Evolutionary conservation across 2,329 filamentous ascomycete species (phyloP), one percentile per base, ranked within the genome.

Genomic region (Diaporthe ilicicola): DNA sequence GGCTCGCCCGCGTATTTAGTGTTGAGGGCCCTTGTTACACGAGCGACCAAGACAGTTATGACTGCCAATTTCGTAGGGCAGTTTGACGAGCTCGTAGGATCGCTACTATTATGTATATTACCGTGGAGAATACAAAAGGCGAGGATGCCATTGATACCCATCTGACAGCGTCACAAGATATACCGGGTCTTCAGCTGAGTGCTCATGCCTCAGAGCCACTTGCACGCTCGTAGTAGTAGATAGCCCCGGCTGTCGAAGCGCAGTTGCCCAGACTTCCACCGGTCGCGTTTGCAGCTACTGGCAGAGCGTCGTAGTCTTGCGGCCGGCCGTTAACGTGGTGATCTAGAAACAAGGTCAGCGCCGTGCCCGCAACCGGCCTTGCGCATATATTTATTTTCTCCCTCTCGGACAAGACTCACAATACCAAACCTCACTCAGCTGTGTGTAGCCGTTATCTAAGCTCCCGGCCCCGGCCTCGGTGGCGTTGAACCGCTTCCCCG

Each of bases 341-440:
- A 76, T 91, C 70, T 72, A 24, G n/a, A 3, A 29, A 24, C n/a
- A 10, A 4, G 8, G 37, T 53, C 46, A 71, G 48, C 32, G 17
- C 42, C 27, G 5, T 27, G 32, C 32, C 37, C 29, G 4, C 50
- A 3, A 4, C 39, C 13, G 32, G 32, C 9, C 32, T 34, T 22
- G 12, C 12, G 22, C 54, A 24, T 10, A 42, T 29, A 24, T 8
- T 32, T 32, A 7, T 46, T 10, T 51, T 10, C 9, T 48, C 15
- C 8, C 4, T 37, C 15, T 24, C 9, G 2, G 4, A 7, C 4
- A 17, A 17, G 12, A 72, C 72, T 70, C 8, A 73, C 72, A 92
- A 76, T 92, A 92, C 89, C 90, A 92, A 15, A 90, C 83, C 83
- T 93, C 90, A 71, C 78, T 85, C 59, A 92, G 74, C 39, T 86